Percentiles rank a stretch among this genome's conserved stretches.
These are phyloP conservation scores for Macrolepiota dolichaula DNA, from an alignment of 768 basidiomycete genomes.

Conservation along the genomic window DNA sequence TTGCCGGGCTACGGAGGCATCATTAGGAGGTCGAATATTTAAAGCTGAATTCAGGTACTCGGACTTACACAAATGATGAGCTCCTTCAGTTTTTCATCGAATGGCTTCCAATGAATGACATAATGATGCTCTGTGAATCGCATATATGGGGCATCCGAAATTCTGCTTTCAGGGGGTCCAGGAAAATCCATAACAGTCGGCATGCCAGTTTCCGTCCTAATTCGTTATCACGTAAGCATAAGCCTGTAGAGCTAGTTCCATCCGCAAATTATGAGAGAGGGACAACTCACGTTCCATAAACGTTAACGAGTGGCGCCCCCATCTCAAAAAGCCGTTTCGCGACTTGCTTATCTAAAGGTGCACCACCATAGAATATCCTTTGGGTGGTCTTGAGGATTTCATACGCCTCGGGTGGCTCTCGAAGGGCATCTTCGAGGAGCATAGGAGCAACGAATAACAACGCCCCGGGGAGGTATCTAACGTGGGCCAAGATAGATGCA, in stretches of 20 bases:
- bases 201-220: conserved; percentile 19
- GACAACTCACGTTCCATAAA: conserved; percentile 10
- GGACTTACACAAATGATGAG: conserved; percentile 18
- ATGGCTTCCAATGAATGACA: conserved; percentile 7
- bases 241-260: not conserved
- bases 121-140: conserved; percentile 10
- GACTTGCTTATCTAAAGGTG: conserved; percentile 11
- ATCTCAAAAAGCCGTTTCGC: conserved; percentile 10
- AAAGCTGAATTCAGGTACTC: not conserved
- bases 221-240: not conserved
- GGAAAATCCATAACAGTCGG: conserved; percentile 5
- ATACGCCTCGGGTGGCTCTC: conserved; percentile 2
- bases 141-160: conserved; percentile 13
- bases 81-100: conserved; percentile 8
- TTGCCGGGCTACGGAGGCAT: conserved; percentile 11
- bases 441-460: conserved; percentile 15
- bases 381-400: conserved; percentile 8
- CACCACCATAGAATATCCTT: conserved; percentile 16
- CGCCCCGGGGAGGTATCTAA: conserved; percentile 12
- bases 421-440: conserved; percentile 17
- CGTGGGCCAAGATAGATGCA: conserved; percentile 13
- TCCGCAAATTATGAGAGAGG: not conserved
- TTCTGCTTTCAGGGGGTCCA: conserved; percentile 1
- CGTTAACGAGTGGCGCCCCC: conserved; percentile 7
- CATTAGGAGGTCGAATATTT: not conserved